These are phyloP conservation scores for Eucommia ulmoides DNA, from an alignment of 257 asterid species.

Conservation along the genomic window DNA sequence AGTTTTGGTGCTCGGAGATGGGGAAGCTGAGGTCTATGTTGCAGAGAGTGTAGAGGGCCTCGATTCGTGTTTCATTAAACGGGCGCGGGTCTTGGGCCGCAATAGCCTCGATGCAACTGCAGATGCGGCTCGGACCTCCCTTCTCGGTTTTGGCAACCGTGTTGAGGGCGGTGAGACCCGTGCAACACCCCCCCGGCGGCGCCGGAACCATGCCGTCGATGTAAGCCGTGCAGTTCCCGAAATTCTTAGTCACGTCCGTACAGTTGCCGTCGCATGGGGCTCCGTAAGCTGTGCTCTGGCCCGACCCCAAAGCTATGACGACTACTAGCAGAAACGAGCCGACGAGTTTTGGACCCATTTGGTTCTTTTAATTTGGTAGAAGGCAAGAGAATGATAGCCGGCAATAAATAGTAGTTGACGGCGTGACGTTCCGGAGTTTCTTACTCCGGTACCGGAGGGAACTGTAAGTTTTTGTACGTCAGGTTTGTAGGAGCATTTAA, in stretches of 20 bases:
- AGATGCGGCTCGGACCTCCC: constrained; percentile 13
- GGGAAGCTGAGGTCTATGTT: constrained; percentile 26
- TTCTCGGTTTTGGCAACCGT: constrained; percentile 4
- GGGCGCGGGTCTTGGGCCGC: constrained; percentile 3
- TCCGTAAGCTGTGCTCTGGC: too few relatives aligned
- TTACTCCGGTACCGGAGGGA: too few relatives aligned
- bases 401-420: too few relatives aligned
- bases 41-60: constrained; percentile 19
- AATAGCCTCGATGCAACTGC: constrained; percentile 22
- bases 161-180: constrained; percentile 10
- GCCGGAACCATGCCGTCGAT: constrained; percentile 4
- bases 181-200: constrained; percentile 14
- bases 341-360: too few relatives aligned
- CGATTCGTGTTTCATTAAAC: constrained; percentile 8
- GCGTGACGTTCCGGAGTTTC: too few relatives aligned
- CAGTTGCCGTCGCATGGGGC: constrained; percentile 85
- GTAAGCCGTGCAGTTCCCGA: constrained; percentile 6
- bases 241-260: constrained; percentile 24
- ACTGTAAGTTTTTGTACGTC: too few relatives aligned
- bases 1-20: constrained; percentile 28
- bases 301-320: too few relatives aligned
- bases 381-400: too few relatives aligned
- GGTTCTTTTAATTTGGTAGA: too few relatives aligned
- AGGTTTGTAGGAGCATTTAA: too few relatives aligned
- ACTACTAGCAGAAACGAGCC: too few relatives aligned